Evolutionary conservation across 345 rosid species (phyloP), one percentile per base, ranked within the genome.

Genomic region (Rubroshorea leprosula): DNA sequence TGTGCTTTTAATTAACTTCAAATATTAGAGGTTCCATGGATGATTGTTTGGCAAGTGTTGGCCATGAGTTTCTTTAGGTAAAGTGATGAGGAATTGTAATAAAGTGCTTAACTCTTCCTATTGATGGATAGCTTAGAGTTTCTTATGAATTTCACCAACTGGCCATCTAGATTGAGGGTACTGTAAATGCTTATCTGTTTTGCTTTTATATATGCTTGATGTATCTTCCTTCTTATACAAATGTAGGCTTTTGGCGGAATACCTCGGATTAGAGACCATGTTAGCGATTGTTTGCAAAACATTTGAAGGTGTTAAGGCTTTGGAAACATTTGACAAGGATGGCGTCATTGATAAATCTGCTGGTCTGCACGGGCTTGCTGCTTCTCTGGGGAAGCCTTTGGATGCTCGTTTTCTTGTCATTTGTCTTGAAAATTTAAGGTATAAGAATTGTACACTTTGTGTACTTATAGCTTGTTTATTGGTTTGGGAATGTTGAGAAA

Each of bases 391-490:
- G 44, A 74, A 74, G 75, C 66, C 71, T 23, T 60, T 93, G 64
- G 79, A 80, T 69, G 92, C 81, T 39, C 85, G 79, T 60, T 93
- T 82, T 76, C 76, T 68, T 55, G 87, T 69, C 57, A 80, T 89
- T 58, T 87, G 84, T 60, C 90, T 93, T 59, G 95, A 93, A 70
- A 64, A 74, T 64, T 61, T 87, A 72, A 89, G 88, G 99, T 79
- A 83, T 19, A 71, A 39, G 46, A 68, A 63, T 66, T 41, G 24
- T 57, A n/a, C 10, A 15, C 25, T 35, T 6, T 49, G 25, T 68
- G 49, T 22, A 31, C 43, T 51, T 11, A 54, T 59, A 57, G 31
- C 20, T 48, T 43, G 62, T 22, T 23, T 65, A 25, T 48, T 65
- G 29, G 23, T 12, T 35, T 35, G n/a, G n/a, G n/a, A n/a, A n/a